These are phyloP conservation scores for Vickermania spadyakhi DNA, from an alignment of 208 protist species.

Conservation along the genomic window DNA sequence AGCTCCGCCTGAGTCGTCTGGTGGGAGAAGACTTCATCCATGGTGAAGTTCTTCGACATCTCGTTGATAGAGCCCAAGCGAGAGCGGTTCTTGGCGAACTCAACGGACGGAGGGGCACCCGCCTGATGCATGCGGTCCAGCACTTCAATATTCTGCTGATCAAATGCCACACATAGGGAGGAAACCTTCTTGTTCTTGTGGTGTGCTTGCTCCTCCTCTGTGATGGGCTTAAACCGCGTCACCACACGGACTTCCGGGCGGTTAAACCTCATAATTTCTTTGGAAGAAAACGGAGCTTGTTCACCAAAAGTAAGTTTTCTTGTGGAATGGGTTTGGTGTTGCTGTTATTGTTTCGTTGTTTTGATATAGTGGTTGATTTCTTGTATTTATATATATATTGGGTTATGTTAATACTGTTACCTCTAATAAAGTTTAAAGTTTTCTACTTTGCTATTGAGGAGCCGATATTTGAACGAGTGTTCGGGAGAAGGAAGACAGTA, in stretches of 20 bases:
- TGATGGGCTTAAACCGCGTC: constrained; percentile 36
- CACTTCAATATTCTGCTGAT: constrained; percentile 24
- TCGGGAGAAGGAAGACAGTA: too few species aligned
- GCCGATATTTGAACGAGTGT: too few species aligned
- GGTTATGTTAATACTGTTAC: too few species aligned
- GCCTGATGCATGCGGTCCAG: constrained; percentile 8
- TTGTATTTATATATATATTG: too few species aligned
- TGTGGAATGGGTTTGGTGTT: too few species aligned
- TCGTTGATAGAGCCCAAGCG: constrained; percentile 8
- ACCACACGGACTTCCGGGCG: constrained; percentile 32
- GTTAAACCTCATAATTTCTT: constrained; percentile 8
- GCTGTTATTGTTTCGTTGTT: too few species aligned
- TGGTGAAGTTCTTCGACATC: constrained; percentile 19
- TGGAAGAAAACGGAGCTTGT: too few species aligned
- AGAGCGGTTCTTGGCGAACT: constrained; percentile 1
- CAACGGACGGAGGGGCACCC: not conserved
- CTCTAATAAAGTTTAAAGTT: too few species aligned
- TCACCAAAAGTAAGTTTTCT: too few species aligned
- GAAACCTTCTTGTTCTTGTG: not conserved
- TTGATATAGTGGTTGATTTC: too few species aligned
- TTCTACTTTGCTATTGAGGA: too few species aligned
- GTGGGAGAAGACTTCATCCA: constrained; percentile 32
- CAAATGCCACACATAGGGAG: constrained; percentile 16
- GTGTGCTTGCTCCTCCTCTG: constrained; percentile 6
- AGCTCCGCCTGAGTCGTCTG: constrained; percentile 33